Percentiles rank a stretch among this genome's conserved stretches.
phyloP scores from a whole-genome alignment of 331 rosid genomes.

The Quercus phellos region DNA sequence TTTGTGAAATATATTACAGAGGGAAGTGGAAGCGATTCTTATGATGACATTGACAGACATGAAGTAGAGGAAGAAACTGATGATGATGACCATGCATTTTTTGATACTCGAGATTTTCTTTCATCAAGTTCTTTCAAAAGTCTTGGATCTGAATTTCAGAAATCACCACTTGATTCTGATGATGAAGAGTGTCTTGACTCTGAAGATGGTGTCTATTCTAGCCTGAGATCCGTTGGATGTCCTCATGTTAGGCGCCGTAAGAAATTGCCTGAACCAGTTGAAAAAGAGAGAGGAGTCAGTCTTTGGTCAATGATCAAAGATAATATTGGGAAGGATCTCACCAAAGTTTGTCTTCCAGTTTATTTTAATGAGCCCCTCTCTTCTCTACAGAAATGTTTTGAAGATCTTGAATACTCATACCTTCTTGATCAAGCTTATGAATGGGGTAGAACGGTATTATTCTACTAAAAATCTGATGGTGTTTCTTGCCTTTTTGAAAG shows the following conservation, averaged over 20 bases:
- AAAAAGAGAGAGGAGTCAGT: slow-evolving; percentile 80
- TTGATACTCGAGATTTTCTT: slow-evolving; percentile 70
- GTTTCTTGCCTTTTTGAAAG: neutral
- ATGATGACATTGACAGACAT: slow-evolving; percentile 67
- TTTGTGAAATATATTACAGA: slow-evolving; percentile 36
- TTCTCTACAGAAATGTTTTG: slow-evolving; percentile 82
- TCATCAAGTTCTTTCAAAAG: slow-evolving; percentile 61
- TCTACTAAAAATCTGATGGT: neutral
- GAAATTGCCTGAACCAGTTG: slow-evolving; percentile 84
- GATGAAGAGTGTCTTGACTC: slow-evolving; percentile 41
- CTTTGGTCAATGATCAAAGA: slow-evolving; percentile 98
- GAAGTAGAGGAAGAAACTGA: slow-evolving; percentile 66
- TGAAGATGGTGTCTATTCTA: slow-evolving; percentile 32
- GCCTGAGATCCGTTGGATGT: slow-evolving; percentile 41
- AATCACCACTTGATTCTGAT: slow-evolving; percentile 44
- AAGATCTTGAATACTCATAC: slow-evolving; percentile 81
- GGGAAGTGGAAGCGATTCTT: slow-evolving; percentile 75
- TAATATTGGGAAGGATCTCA: slow-evolving; percentile 95
- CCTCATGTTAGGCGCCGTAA: slow-evolving; percentile 56
- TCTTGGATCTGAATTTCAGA: slow-evolving; percentile 44
- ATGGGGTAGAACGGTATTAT: slow-evolving; percentile 81
- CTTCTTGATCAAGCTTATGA: slow-evolving; percentile 79
- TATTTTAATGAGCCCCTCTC: slow-evolving; percentile 93
- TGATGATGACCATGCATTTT: slow-evolving; percentile 69
- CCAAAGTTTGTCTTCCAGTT: slow-evolving; percentile 93